A percentile compares a stretch with the other conserved stretches of the same genome.
Evolutionary conservation across 75 land plant species (phyloP).

Genomic region (Pinus taeda): DNA sequence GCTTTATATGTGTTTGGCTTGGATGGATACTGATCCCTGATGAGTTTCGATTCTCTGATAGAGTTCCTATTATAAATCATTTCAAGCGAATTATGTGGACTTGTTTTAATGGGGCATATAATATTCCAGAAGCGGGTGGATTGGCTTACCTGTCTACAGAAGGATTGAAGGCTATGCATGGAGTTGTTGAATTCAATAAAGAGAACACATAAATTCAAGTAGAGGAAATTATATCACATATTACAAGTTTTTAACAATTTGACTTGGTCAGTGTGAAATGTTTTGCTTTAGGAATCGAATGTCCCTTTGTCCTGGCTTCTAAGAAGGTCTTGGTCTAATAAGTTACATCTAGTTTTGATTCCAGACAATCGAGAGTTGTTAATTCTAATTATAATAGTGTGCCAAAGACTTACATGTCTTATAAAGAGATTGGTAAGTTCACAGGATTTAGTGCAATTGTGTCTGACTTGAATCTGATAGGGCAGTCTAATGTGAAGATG

Average conservation of each 20-base stretch:
- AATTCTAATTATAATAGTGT: background rate
- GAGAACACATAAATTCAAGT: conserved; percentile 39
- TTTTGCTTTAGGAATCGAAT: background rate
- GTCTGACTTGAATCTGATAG: conserved; percentile 1
- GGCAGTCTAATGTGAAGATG: background rate
- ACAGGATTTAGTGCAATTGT: background rate
- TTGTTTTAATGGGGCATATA: conserved; percentile 93
- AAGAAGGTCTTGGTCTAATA: background rate
- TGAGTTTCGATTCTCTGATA: conserved; percentile 81
- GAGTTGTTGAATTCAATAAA: conserved; percentile 40
- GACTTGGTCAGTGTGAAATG: background rate
- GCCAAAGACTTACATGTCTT: background rate
- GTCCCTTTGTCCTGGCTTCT: background rate
- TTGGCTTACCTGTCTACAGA: conserved; percentile 80
- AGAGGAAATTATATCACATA: conserved; percentile 23
- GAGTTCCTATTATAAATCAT: conserved; percentile 77
- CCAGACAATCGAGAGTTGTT: background rate
- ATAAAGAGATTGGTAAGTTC: background rate
- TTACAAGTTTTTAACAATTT: background rate
- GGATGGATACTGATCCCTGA: conserved; percentile 94
- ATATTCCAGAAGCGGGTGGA: conserved; percentile 90
- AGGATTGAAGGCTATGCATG: conserved; percentile 72
- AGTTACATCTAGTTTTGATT: background rate
- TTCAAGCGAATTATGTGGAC: conserved; percentile 93
- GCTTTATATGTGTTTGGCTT: conserved; percentile 92